These are phyloP conservation scores for Penicillium sp. DNA, from an alignment of 2,329 filamentous ascomycete genomes.

Conservation along the genomic window DNA sequence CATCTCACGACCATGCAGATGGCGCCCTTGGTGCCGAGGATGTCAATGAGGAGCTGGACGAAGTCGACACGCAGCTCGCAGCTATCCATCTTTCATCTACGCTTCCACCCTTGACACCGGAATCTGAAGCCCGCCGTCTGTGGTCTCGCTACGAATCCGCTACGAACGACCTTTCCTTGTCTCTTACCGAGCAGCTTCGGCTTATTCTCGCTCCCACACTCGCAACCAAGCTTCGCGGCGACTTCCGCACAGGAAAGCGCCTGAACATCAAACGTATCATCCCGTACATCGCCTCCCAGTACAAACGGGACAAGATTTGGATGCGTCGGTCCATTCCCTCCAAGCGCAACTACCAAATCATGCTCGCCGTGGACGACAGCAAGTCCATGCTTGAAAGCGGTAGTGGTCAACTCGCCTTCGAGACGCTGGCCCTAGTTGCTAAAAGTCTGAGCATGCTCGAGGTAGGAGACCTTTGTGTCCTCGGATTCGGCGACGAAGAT, in stretches of 20 bases:
- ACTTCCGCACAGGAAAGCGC: conserved; percentile 94
- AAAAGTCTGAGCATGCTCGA: conserved; percentile 87
- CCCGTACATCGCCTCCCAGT: conserved; percentile 94
- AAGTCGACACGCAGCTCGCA: conserved; percentile 56
- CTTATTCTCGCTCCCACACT: conserved; percentile 92
- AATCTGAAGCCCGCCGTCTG: conserved; percentile 61
- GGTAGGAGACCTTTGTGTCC: conserved; percentile 83
- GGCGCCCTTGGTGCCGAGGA: conserved; percentile 39
- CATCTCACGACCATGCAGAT: conserved; percentile 24
- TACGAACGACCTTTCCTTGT: conserved; percentile 80
- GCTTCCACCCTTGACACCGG: conserved; percentile 42
- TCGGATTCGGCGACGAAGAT: conserved; percentile 72
- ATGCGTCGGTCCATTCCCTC: conserved; percentile 88
- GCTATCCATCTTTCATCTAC: conserved; percentile 64
- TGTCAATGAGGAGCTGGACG: conserved; percentile 42
- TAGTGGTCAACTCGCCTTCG: conserved; percentile 76
- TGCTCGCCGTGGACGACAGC: conserved; percentile 94
- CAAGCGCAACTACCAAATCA: conserved; percentile 93
- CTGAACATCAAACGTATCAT: conserved; percentile 99
- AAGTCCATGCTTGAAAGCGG: conserved; percentile 84
- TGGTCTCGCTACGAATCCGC: conserved; percentile 81
- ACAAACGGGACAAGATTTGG: conserved; percentile 99
- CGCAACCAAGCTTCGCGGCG: conserved; percentile 91
- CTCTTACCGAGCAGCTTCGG: conserved; percentile 87
- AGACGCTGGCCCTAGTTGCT: conserved; percentile 87